Evolutionary conservation across 2,329 filamentous ascomycete genomes (phyloP), one percentile per base, ranked within the genome.

Genomic region (Xylariaceae sp.): DNA sequence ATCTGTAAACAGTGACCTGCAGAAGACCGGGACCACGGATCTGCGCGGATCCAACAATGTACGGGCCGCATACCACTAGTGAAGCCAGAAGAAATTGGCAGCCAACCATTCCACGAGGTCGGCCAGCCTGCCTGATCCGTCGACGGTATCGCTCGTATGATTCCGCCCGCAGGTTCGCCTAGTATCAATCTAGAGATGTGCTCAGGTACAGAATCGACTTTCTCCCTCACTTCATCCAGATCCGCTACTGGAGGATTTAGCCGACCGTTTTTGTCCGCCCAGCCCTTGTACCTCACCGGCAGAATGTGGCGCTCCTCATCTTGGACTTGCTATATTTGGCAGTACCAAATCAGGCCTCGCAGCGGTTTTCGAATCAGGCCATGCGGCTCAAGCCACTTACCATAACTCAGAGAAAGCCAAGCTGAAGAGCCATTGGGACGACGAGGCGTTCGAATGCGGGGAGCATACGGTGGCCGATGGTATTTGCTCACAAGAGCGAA

Each of bases 131-230:
- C 44, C 26, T 39, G 29, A 33, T 17, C 37, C 4, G 30, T 17
- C 30, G 13, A 17, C 30, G 22, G 22, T 11, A 26, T 11, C 22
- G 22, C 22, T 26, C 22, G 22, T 26, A 26, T 26, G 22, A 26
- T 26, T 26, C 6, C 22, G 6, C 22, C 22, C 11, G 22, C 22
- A 11, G 6, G 6, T 26, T 26, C 11, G 11, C 22, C 22, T 26
- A 26, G 11, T 26, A 6, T 13, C 30, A 19, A 48, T 39, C 37
- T 47, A 38, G 42, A 32, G 30, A 32, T 32, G 30, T 15, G 30
- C 30, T 32, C 49, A 50, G 43, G 43, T 19, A 47, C 36, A 43
- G 41, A 35, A 48, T 45, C 42, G 47, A 37, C 37, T 19, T 42
- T 42, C 35, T 41, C 16, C 32, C 34, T 38, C 38, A 44, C 37